These are phyloP conservation scores for Craterostigma plantagineum DNA, from an alignment of 257 asterid species.

Conservation along the genomic window DNA sequence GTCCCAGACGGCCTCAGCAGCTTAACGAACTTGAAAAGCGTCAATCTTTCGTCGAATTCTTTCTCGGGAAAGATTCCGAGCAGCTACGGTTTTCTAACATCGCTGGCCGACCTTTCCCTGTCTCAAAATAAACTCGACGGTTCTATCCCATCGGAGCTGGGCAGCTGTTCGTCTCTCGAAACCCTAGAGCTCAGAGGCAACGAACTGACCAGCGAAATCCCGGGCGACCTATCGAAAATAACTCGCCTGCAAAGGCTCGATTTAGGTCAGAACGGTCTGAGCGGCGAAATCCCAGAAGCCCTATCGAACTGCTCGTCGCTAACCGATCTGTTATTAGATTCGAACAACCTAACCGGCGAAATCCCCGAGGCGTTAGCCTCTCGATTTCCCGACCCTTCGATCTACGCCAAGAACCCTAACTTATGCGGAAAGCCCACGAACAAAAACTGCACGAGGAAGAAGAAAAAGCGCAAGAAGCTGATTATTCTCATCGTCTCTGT, in stretches of 20 bases:
- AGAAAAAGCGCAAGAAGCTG: slow-evolving; percentile 21
- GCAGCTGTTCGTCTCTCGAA: slow-evolving; percentile 45
- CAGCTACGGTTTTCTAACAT: slow-evolving; percentile 46
- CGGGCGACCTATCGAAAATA: slow-evolving; percentile 28
- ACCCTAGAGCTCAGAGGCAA: slow-evolving; percentile 35
- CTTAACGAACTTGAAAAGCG: slow-evolving; percentile 38
- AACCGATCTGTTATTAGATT: slow-evolving; percentile 25
- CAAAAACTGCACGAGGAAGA: slow-evolving; percentile 11
- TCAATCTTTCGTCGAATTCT: slow-evolving; percentile 48
- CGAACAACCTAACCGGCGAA: slow-evolving; percentile 25
- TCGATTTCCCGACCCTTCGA: slow-evolving; percentile 30
- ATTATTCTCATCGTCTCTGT: slow-evolving; percentile 26
- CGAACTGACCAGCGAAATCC: slow-evolving; percentile 25
- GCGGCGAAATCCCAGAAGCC: slow-evolving; percentile 35
- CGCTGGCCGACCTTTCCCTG: slow-evolving; percentile 34
- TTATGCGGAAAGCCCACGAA: slow-evolving; percentile 36
- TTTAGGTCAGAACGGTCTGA: slow-evolving; percentile 40
- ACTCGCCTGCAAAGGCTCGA: slow-evolving; percentile 47
- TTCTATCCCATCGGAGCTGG: slow-evolving; percentile 37
- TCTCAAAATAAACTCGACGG: slow-evolving; percentile 32
- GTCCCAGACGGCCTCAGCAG: slow-evolving; percentile 84
- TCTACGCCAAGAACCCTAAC: slow-evolving; percentile 19
- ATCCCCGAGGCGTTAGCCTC: slow-evolving; percentile 34
- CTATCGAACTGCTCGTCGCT: slow-evolving; percentile 45
- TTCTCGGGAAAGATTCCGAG: slow-evolving; percentile 49